A percentile compares a stretch with the other conserved stretches of the same genome.
Evolutionary conservation across 306 rosid species (phyloP).

Genomic region (Quercus berberidifolia): DNA sequence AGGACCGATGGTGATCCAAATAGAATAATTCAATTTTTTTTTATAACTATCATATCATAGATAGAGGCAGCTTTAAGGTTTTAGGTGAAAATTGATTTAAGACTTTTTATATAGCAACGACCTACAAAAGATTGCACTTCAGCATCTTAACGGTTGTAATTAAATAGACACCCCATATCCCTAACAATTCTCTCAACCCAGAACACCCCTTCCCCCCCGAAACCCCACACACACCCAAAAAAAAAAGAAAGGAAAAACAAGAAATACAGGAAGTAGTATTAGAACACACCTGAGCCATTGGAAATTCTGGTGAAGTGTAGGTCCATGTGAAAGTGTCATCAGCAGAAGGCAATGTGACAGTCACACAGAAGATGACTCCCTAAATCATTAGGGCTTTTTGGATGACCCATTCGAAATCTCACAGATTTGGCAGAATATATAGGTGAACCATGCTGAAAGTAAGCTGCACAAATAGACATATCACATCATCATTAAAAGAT

Average conservation of each 20-base stretch:
- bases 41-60: no score
- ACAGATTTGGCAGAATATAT: conserved; percentile 76
- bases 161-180: neutral
- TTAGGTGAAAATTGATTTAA: no score
- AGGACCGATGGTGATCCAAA: neutral
- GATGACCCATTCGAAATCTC: conserved; percentile 70
- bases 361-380: neutral
- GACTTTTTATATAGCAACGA: no score
- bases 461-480: conserved; percentile 40
- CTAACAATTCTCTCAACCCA: no score
- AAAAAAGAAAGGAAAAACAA: neutral
- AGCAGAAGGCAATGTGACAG: conserved; percentile 2
- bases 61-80: no score
- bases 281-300: conserved; percentile 65
- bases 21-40: no score
- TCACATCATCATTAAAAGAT: conserved; percentile 15
- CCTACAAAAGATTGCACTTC: no score
- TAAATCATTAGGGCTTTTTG: conserved; percentile 16
- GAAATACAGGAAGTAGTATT: neutral
- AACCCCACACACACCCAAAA: neutral
- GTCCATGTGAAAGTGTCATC: conserved; percentile 65
- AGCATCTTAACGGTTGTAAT: neutral
- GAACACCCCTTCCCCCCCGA: no score
- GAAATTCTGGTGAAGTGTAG: conserved; percentile 72
- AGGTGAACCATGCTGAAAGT: conserved; percentile 62